Base-by-base conservation (phyloP, 768 basidiomycete genomes). In the Daedalea quercina region DNA sequence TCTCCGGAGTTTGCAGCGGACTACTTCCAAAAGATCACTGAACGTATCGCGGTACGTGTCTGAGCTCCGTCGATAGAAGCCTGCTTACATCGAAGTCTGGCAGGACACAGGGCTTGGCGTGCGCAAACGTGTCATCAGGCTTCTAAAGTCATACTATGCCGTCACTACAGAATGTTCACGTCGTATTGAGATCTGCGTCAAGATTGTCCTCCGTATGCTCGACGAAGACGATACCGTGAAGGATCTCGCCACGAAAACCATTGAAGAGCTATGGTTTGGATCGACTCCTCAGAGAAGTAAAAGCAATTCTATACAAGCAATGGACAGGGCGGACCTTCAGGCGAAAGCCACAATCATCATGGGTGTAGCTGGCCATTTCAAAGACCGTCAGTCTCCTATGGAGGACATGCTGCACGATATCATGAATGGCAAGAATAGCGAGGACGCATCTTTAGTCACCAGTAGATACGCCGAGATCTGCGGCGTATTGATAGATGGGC, bases 151-250 rank as follows among this genome's bases (percentile, higher is more conserved):
- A 0, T 88, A 93, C 58, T 94, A 94, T 63, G 60, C 67, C 1
- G 79, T 84, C 19, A 81, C 84, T 1, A 74, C 80, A 15, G 81
- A 85, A 48, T 71, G 76, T 33, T 62, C 66, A 13, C 79, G 83
- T 31, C 80, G 80, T 26, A 77, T 85, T 37, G 92, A 97, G 60
- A 93, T 97, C 46, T 82, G 87, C 55, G 82, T 80, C 1, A 82
- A 84, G 52, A 77, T 99, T 20, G 84, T 96, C 2, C 71, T 85
- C 31, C 82, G 94, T 13, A 87, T 93, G 75, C 65, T 85, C 40
- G 96, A 99, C 60, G 93, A 96, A 64, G 96, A 99, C 63, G 94
- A 97, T 44, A 84, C 83, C 0, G 91, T 99, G 57, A 95, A 90
- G 74, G 95, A 97, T 49, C 78, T 97, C 15, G 92, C 95, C 0